These are phyloP conservation scores for Cantharellus cinnabarinus DNA, from an alignment of 768 basidiomycete genomes.

Conservation along the genomic window DNA sequence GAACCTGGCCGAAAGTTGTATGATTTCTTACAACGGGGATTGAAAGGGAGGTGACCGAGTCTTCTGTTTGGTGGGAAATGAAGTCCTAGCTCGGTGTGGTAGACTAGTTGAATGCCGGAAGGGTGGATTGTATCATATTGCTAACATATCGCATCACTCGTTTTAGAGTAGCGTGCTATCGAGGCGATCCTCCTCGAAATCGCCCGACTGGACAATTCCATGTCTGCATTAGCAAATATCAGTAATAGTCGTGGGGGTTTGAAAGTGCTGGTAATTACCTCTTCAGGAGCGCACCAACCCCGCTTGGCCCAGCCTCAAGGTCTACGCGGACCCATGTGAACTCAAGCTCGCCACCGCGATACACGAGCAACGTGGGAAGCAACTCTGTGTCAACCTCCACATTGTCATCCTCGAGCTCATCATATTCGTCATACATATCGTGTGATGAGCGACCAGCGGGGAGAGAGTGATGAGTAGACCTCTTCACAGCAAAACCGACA, in stretches of 20 bases:
- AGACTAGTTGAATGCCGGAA: too few relatives aligned
- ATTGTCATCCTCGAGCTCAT: constrained; percentile 5
- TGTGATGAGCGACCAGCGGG: not conserved
- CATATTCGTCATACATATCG: constrained; percentile 1
- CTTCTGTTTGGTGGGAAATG: too few relatives aligned
- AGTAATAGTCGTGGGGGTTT: too few relatives aligned
- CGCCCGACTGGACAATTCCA: too few relatives aligned
- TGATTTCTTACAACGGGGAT: constrained; percentile 60
- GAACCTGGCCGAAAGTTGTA: constrained; percentile 66
- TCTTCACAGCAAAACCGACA: constrained; percentile 41
- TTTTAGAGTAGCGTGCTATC: too few relatives aligned
- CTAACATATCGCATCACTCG: too few relatives aligned
- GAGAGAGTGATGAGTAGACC: too few relatives aligned
- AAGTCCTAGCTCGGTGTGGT: too few relatives aligned
- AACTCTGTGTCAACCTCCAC: constrained; percentile 8
- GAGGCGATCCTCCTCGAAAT: too few relatives aligned
- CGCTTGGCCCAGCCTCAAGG: constrained; percentile 1
- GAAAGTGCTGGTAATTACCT: not conserved
- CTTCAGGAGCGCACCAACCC: not conserved
- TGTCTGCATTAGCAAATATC: too few relatives aligned
- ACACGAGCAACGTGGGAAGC: constrained; percentile 10
- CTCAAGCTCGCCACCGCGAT: constrained; percentile 9
- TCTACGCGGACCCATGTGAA: constrained; percentile 9
- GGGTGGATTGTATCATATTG: too few relatives aligned
- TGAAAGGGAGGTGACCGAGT: not conserved